A percentile compares a stretch with the other conserved stretches of the same genome.
These are phyloP conservation scores for Cornus controversa DNA, from an alignment of 148 eudicot species.

Conservation along the genomic window DNA sequence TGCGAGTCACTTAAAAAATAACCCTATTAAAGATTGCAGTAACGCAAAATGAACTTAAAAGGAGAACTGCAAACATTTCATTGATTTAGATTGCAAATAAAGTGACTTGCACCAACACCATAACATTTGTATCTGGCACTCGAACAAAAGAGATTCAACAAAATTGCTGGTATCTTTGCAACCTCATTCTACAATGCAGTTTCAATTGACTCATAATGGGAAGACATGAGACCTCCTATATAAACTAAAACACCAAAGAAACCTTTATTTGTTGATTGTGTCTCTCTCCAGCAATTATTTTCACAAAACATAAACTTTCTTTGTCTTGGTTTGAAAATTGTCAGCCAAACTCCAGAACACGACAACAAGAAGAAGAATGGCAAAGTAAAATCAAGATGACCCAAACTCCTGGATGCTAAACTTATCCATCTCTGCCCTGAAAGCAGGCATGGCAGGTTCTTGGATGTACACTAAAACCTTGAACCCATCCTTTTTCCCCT, in stretches of 20 bases:
- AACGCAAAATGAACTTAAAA: too few relatives aligned
- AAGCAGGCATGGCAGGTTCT: conserved; percentile 37
- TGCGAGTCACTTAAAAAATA: too few relatives aligned
- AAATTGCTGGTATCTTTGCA: too few relatives aligned
- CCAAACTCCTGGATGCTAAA: conserved; percentile 27
- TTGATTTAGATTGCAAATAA: too few relatives aligned
- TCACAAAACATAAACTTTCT: not conserved
- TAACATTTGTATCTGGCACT: too few relatives aligned
- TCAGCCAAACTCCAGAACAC: not conserved
- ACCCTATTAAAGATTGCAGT: too few relatives aligned
- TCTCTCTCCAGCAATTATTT: not conserved
- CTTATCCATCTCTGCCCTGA: conserved; percentile 50
- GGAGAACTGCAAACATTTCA: too few relatives aligned
- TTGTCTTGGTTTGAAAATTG: not conserved
- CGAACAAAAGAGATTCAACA: too few relatives aligned
- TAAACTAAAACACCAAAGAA: not conserved
- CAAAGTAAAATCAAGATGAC: not conserved
- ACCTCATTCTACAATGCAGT: too few relatives aligned
- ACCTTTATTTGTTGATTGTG: not conserved
- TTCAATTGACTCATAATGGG: not conserved
- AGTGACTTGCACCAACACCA: too few relatives aligned
- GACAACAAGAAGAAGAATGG: not conserved
- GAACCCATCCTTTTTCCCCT: conserved; percentile 44
- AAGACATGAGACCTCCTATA: too few relatives aligned
- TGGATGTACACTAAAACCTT: conserved; percentile 44